phyloP scores from a whole-genome alignment of 805 yeast species.

The Kuraishia ogatae region DNA sequence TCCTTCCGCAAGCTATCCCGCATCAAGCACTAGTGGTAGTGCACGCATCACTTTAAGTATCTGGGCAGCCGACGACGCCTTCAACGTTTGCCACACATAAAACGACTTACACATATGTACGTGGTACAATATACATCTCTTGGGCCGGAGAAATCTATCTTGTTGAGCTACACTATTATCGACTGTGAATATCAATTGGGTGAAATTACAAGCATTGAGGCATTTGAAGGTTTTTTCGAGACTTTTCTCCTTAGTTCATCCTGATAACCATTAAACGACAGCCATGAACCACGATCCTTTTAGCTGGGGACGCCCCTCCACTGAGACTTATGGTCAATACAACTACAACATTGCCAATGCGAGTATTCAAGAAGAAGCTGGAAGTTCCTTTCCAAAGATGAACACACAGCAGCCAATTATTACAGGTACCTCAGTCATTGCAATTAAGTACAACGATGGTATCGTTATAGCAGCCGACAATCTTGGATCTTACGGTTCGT shows the following conservation, averaged over 20 bases:
- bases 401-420: conserved; percentile 92
- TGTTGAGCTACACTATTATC: no score
- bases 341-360: conserved; percentile 69
- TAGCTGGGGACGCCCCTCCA: conserved; percentile 92
- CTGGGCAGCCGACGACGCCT: background rate
- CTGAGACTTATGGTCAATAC: conserved; percentile 74
- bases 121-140: no score
- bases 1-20: background rate
- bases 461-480: conserved; percentile 93
- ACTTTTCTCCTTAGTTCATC: no score
- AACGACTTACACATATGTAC: background rate
- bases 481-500: conserved; percentile 87
- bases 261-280: background rate
- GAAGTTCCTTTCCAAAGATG: conserved; percentile 49
- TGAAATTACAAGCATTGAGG: background rate
- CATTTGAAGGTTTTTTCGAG: background rate
- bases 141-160: no score
- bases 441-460: conserved; percentile 84
- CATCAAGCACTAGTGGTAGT: background rate
- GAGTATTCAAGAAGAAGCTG: conserved; percentile 6
- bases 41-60: background rate
- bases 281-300: conserved; percentile 91
- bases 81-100: background rate
- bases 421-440: conserved; percentile 94
- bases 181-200: background rate